Evolutionary conservation across 805 yeast species (phyloP), one percentile per base, ranked within the genome.

Genomic region (Tetrapisispora namnaoensis): DNA sequence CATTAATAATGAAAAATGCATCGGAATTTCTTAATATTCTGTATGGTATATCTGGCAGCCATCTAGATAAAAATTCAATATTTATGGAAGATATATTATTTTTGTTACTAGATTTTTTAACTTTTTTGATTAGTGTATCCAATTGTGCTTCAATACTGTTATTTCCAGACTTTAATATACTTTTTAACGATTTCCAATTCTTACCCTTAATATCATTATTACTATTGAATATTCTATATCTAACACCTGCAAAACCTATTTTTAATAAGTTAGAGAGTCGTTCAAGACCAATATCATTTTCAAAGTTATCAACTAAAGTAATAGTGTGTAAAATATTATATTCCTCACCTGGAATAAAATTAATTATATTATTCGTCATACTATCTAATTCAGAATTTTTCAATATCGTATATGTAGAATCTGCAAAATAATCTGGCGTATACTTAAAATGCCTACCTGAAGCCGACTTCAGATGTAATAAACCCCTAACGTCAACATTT

Each of bases 291-390:
- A 58, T 42, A 2, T 53, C 30, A 2, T 70, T 57, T 27, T 69
- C 65, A 49, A 82, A 74, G 55, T 81, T 78, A 36, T 86, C 93
- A 46, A 80, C 70, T 11, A 84, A 54, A 64, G 87, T 80, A 9
- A 81, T 41, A 1, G 73, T 68, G 16, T 62, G 68, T 40, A 61
- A 28, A 41, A 56, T n/a, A 20, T 64, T 67, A 22, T 60, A 53
- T 2, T 52, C 51, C 4, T 47, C 47, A 5, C 56, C 49, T 3
- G 51, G 53, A 2, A 47, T 17, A 44, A 58, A 58, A 40, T 60
- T 63, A 8, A 58, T 44, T 6, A 62, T 49, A n/a, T 61, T 54
- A 1, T 52, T 50, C n/a, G 42, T 47, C 9, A 63, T n/a, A 1
- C 45, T 37, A 0, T 53, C 51, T 28, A 62, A 47, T 1, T 55